These are phyloP conservation scores for Botrytis medusae DNA, from an alignment of 2,329 filamentous ascomycete species.

Conservation along the genomic window DNA sequence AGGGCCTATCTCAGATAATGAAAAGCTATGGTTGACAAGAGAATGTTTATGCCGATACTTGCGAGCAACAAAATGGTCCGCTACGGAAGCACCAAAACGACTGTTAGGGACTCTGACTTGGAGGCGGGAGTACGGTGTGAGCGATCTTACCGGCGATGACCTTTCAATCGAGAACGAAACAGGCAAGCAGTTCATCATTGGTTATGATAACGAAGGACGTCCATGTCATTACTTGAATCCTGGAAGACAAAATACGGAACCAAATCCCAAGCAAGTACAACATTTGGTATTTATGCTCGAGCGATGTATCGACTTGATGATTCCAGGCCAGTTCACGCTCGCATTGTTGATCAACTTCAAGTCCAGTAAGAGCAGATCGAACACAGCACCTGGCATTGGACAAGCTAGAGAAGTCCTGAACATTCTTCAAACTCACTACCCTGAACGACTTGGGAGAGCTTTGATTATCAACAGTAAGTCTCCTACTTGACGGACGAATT, in stretches of 20 bases:
- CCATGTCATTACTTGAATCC: slow-evolving; percentile 91
- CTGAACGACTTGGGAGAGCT: slow-evolving; percentile 84
- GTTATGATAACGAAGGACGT: slow-evolving; percentile 81
- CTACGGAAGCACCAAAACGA: slow-evolving; percentile 73
- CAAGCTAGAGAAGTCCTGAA: slow-evolving; percentile 81
- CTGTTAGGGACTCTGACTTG: slow-evolving; percentile 78
- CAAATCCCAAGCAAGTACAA: slow-evolving; percentile 82
- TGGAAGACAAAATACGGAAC: slow-evolving; percentile 87
- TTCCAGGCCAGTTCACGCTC: slow-evolving; percentile 80
- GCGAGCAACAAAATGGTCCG: slow-evolving; percentile 87
- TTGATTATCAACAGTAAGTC: slow-evolving; percentile 81
- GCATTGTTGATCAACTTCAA: slow-evolving; percentile 92
- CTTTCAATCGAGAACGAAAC: slow-evolving; percentile 94
- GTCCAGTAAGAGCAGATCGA: slow-evolving; percentile 70
- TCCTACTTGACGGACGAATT: background rate
- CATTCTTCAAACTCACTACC: slow-evolving; percentile 94
- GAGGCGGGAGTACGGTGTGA: slow-evolving; percentile 86
- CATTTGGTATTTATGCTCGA: slow-evolving; percentile 97
- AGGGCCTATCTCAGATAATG: slow-evolving; percentile 70
- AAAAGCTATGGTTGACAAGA: slow-evolving; percentile 86
- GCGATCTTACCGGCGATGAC: slow-evolving; percentile 73
- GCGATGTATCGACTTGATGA: slow-evolving; percentile 82
- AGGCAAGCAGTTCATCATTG: slow-evolving; percentile 87
- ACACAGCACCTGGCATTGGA: slow-evolving; percentile 69
- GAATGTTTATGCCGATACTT: slow-evolving; percentile 94